Base-by-base conservation (phyloP, 176 grass and related monocot species). In the Hyparrhenia diplandra region DNA sequence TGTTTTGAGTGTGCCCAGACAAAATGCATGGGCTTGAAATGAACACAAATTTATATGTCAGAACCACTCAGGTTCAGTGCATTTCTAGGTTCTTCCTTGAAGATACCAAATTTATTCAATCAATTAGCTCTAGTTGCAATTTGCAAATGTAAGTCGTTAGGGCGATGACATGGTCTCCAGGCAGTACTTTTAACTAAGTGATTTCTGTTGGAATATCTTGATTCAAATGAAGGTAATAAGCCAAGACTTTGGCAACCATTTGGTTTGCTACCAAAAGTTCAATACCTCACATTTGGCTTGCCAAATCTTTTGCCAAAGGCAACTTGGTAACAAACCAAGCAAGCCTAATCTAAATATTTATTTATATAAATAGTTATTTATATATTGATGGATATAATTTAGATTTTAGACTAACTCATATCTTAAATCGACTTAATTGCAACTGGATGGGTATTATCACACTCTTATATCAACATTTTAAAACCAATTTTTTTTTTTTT, bases 31-130 rank as follows among this genome's bases (percentile, higher is more conserved):
- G 10, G 32, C 21, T 35, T 45, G 13, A 68, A 37, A 75, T 75
- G 37, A 41, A 58, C 77, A 57, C 46, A 2, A 58, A 57, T 18
- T 18, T 67, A 45, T 21, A 68, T 67, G 74, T 25, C 46, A 14
- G 27, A 21, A 58, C 10, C 6, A 67, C 30, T 7, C 25, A 34
- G 69, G 27, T 31, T 58, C 10, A 69, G 30, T 75, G 17, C 2
- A 23, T 86, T 75, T 13, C 2, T 80, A 86, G 30, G 39, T 45
- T 66, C 27, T 86, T 80, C 5, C 30, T 27, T 57, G 76, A 85
- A 43, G 20, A 43, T 42, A 73, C 20, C 34, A 59, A 37, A 39
- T 39, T 10, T 8, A 18, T 58, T 7, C 13, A 40, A 59, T 40
- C 13, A 27, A 57, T 10, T 4, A 4, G 8, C 52, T 57, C 8